Percentiles rank a stretch among this genome's conserved stretches.
Evolutionary conservation across 176 grass and related monocot species (phyloP).

Genomic region (sorghum (Sorghum bicolor)): DNA sequence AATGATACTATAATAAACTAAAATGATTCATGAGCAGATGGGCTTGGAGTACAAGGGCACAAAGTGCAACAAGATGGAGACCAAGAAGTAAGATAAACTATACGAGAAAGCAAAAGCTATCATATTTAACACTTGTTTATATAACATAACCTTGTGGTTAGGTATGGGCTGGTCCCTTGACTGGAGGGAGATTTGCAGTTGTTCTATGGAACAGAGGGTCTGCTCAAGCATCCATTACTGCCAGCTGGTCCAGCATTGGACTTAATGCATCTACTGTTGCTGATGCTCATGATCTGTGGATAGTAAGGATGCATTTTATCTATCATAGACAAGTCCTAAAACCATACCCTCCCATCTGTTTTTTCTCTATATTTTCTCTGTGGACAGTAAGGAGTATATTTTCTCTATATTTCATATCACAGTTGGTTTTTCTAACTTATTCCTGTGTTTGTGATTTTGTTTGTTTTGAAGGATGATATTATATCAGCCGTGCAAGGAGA

Average conservation of each 20-base stretch:
- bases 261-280: conserved; percentile 19
- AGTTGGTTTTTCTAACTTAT: neutral
- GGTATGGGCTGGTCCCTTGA: conserved; percentile 59
- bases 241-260: conserved; percentile 37
- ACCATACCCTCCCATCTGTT: neutral
- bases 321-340: neutral
- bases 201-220: conserved; percentile 53
- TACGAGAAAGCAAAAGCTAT: neutral
- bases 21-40: conserved; percentile 25
- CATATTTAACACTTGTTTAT: neutral
- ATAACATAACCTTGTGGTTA: conserved; percentile 14
- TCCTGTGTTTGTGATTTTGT: neutral
- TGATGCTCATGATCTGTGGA: conserved; percentile 55
- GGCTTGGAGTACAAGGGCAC: conserved; percentile 47
- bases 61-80: conserved; percentile 38
- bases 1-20: neutral
- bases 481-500: conserved; percentile 28
- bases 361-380: neutral
- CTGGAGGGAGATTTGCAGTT: conserved; percentile 34
- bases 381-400: neutral
- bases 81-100: conserved; percentile 18
- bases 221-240: conserved; percentile 19
- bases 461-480: conserved; percentile 26
- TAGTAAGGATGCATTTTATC: conserved; percentile 37
- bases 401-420: neutral